Evolutionary conservation across 2,329 filamentous ascomycete species (phyloP).

Genomic region (Hyphodiscus sp.): DNA sequence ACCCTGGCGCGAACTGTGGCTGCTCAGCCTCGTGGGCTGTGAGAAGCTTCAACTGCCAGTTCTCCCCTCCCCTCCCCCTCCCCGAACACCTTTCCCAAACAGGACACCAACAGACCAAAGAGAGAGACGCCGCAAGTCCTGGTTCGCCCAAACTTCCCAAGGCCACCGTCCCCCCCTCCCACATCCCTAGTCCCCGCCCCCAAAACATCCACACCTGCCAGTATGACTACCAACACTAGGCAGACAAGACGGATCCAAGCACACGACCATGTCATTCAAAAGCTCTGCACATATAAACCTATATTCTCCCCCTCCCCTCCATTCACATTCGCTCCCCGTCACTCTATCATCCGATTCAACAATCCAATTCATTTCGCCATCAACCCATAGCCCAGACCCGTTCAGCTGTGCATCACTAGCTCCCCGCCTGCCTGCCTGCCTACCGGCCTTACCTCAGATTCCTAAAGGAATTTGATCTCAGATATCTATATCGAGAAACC

Average conservation of each 20-base stretch:
- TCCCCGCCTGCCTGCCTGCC: too few relatives aligned
- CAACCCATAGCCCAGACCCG: neutral
- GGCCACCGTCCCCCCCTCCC: too few relatives aligned
- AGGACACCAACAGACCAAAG: neutral
- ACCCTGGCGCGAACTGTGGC: neutral
- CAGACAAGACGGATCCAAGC: neutral
- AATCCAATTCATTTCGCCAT: neutral
- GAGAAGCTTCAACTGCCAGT: neutral
- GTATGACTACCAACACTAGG: neutral
- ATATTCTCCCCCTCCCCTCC: neutral
- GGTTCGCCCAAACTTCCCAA: neutral
- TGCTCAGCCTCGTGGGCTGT: neutral
- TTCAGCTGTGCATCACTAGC: neutral
- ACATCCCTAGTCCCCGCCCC: too few relatives aligned
- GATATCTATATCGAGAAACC: neutral
- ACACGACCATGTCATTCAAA: neutral
- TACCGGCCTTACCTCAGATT: neutral
- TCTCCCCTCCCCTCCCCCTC: neutral
- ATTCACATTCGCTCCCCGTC: neutral
- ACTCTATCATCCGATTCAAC: neutral
- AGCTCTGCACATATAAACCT: neutral
- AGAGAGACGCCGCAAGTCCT: too few relatives aligned
- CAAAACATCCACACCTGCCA: neutral
- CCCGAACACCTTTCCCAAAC: neutral
- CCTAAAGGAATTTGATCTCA: neutral